phyloP scores from a whole-genome alignment of 257 asterid species.

The Paraleonurus japonicus region DNA sequence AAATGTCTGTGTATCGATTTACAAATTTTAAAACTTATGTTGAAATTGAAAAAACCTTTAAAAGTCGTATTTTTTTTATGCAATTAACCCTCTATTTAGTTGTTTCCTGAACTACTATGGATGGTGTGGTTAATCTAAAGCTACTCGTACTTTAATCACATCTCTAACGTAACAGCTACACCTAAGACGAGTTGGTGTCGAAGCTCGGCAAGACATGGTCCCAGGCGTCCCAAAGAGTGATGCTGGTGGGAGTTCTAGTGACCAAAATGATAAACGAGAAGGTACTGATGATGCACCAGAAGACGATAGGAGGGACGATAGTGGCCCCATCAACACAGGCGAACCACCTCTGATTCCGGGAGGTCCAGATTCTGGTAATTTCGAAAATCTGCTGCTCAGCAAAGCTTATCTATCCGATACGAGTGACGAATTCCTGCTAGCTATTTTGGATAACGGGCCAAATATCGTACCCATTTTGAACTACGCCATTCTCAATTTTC shows the following conservation, averaged over 20 bases:
- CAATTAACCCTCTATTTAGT: background rate
- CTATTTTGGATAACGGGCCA: slow-evolving; percentile 19
- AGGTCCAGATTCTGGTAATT: slow-evolving; percentile 43
- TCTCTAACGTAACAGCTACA: slow-evolving; percentile 59
- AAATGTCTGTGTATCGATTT: too few relatives aligned
- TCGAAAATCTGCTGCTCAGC: slow-evolving; percentile 40
- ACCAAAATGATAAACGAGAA: slow-evolving; percentile 44
- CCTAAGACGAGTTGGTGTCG: slow-evolving; percentile 85
- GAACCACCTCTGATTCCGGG: slow-evolving; percentile 56
- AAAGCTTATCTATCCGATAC: slow-evolving; percentile 23
- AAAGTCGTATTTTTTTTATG: too few relatives aligned
- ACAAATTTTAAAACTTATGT: too few relatives aligned
- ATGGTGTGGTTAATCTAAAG: background rate
- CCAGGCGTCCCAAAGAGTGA: slow-evolving; percentile 45
- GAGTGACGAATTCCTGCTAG: slow-evolving; percentile 26
- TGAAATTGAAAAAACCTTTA: too few relatives aligned
- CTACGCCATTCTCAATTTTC: slow-evolving; percentile 24
- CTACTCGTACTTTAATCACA: background rate
- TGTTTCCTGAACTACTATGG: background rate
- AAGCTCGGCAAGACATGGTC: slow-evolving; percentile 60
- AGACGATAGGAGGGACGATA: slow-evolving; percentile 38
- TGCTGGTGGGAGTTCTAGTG: slow-evolving; percentile 66
- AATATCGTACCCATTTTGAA: slow-evolving; percentile 22
- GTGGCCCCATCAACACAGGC: slow-evolving; percentile 33
- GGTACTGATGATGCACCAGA: slow-evolving; percentile 43